A percentile compares a stretch with the other conserved stretches of the same genome.
Conservation (phyloP, 2,329 filamentous ascomycete genomes). For the Trichoderma sp. region DNA sequence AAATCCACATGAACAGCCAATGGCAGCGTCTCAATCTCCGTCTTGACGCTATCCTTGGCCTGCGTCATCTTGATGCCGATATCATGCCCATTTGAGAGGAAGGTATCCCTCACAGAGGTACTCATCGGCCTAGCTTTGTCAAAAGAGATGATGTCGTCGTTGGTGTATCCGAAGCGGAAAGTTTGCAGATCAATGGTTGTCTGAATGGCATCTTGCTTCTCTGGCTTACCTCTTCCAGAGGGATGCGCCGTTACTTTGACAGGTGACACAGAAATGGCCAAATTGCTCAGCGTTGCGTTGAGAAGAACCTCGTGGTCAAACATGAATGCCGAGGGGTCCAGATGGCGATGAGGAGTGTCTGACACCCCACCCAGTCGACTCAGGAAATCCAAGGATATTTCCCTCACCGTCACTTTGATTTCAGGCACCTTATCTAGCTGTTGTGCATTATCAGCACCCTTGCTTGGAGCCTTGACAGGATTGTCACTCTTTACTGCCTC, state of each 20-base stretch:
- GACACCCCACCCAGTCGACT: slow-evolving; percentile 52
- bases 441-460: slow-evolving; percentile 18
- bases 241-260: slow-evolving; percentile 21
- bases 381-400: slow-evolving; percentile 54
- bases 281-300: slow-evolving; percentile 46
- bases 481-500: slow-evolving; percentile 39
- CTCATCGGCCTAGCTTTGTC: slow-evolving; percentile 56
- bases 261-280: slow-evolving; percentile 34
- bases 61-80: slow-evolving; percentile 52
- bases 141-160: slow-evolving; percentile 62
- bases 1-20: slow-evolving; percentile 74
- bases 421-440: slow-evolving; percentile 30
- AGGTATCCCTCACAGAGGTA: slow-evolving; percentile 57
- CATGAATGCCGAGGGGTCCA: slow-evolving; percentile 40
- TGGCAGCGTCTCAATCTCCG: slow-evolving; percentile 73
- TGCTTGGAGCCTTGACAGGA: slow-evolving; percentile 15
- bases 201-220: slow-evolving; percentile 29
- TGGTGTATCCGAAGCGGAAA: slow-evolving; percentile 60
- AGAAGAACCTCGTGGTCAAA: slow-evolving; percentile 52
- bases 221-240: slow-evolving; percentile 18
- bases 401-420: slow-evolving; percentile 45
- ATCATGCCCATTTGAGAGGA: slow-evolving; percentile 56
- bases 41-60: slow-evolving; percentile 43
- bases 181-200: slow-evolving; percentile 50
- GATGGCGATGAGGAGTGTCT: slow-evolving; percentile 46